These are phyloP conservation scores for Trypanosomatidae sp. DNA, from an alignment of 208 protist species.

Conservation along the genomic window DNA sequence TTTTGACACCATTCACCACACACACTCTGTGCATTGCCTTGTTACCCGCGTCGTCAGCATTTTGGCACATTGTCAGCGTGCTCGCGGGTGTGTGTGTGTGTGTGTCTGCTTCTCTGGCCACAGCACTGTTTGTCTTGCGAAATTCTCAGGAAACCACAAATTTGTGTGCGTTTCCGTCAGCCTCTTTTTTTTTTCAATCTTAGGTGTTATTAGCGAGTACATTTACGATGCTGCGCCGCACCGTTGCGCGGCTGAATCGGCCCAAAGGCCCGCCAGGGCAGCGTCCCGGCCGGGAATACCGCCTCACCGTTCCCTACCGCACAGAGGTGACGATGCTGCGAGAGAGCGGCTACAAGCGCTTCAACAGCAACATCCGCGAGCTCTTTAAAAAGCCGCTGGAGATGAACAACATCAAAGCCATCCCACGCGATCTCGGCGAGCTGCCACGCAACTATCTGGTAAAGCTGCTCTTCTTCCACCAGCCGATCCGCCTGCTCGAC, in stretches of 20 bases:
- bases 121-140: no score
- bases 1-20: no score
- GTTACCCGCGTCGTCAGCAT: no score
- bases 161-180: no score
- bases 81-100: no score
- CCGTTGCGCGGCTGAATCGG: slow-evolving; percentile 36
- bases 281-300: slow-evolving; percentile 76
- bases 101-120: no score
- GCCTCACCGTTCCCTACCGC: slow-evolving; percentile 80
- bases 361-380: slow-evolving; percentile 88
- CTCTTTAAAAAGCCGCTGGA: slow-evolving; percentile 82
- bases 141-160: no score
- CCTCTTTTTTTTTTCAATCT: no score
- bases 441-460: slow-evolving; percentile 87
- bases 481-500: slow-evolving; percentile 80
- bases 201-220: no score
- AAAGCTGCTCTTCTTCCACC: slow-evolving; percentile 86
- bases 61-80: no score
- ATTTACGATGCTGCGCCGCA: slow-evolving; percentile 74
- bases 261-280: slow-evolving; percentile 82
- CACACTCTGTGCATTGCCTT: no score
- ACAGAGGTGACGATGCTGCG: slow-evolving; percentile 85
- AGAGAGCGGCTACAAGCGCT: slow-evolving; percentile 36
- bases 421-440: slow-evolving; percentile 87
- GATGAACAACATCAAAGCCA: slow-evolving; percentile 84